Percentiles rank a stretch among this genome's conserved stretches.
Evolutionary conservation across 257 asterid genomes (phyloP).

Genomic region (Buddleja alternifolia): DNA sequence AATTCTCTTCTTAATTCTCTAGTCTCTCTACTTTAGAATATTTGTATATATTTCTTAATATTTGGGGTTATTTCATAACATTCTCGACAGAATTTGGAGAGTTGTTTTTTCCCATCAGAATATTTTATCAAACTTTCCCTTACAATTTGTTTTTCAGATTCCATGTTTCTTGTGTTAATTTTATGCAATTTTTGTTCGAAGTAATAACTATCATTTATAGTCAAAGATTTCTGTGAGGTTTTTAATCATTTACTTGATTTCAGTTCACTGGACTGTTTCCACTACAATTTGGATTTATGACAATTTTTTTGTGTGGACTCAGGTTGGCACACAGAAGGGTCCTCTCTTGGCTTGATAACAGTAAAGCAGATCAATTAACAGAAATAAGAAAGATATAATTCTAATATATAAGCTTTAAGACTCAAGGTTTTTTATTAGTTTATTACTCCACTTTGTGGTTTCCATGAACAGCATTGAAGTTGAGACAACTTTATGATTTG

Average conservation of each 20-base stretch:
- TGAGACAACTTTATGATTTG: not conserved
- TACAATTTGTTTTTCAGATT: not conserved
- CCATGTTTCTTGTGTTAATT: conserved; percentile 12
- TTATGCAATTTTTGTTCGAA: conserved; percentile 11
- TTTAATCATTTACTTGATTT: not conserved
- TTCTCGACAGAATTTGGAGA: conserved; percentile 14
- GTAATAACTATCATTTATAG: not conserved
- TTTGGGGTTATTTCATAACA: too few species aligned
- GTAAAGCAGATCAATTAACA: not conserved
- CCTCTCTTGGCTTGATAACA: not conserved
- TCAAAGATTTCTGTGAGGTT: conserved; percentile 3
- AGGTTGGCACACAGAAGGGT: not conserved
- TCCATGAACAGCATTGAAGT: not conserved
- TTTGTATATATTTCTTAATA: too few species aligned
- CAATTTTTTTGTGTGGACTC: not conserved
- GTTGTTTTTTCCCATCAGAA: not conserved
- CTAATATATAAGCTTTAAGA: not conserved
- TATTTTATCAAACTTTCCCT: not conserved
- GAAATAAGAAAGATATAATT: not conserved
- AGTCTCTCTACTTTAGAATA: too few species aligned
- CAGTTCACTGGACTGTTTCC: conserved; percentile 18
- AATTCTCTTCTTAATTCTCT: too few species aligned
- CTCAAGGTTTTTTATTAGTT: not conserved
- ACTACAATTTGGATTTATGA: conserved; percentile 4
- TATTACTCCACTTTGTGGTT: not conserved